Base-by-base conservation (phyloP, 2,329 filamentous ascomycete genomes). In the Cladosporium austrohemisphaericum region DNA sequence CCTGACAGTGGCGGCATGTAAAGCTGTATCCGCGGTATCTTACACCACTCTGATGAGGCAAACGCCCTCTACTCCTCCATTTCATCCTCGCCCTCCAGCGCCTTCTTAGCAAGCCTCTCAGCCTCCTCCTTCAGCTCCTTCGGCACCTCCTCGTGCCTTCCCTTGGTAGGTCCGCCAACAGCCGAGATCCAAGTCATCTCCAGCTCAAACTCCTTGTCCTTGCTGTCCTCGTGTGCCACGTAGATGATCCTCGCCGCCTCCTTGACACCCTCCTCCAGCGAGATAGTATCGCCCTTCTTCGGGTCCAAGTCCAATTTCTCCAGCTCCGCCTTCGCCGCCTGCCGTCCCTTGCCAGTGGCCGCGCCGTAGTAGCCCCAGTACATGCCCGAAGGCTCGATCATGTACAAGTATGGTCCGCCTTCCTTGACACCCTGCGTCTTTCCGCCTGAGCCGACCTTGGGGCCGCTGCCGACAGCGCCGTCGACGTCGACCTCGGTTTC, bases 301-400 rank as follows among this genome's bases (percentile, higher is more conserved):
- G 66, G 64, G 36, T 65, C 62, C 51, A 98, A 81, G 69, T 97
- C 89, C 52, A 98, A 79, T 80, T 98, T 98, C 80, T 98, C 93
- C 54, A 98, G 81, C 76, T 98, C 93, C 7, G 92, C 90, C 79
- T 98, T 98, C 65, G 93, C 93, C 46, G 91, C 86, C 75, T 98
- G 93, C 61, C 93, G 81, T 55, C 93, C 93, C 74, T 98, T 98
- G 65, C 93, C 93, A 11, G 93, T 96, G 41, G 93, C 93, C 31
- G 93, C 93, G 61, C 93, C 93, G 70, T 96, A 96, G 79, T 98
- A 98, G 52, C 93, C 93, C 93, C 93, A 98, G 78, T 95, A 97
- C 59, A 92, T 74, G 49, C 93, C 93, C 65, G 90, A 95, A 33
- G 93, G 93, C 76, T 98, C 93, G 61, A 98, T 92, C 93, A 98